phyloP scores from a whole-genome alignment of 2,329 filamentous ascomycete species.

The Pseudogymnoascus sp. region DNA sequence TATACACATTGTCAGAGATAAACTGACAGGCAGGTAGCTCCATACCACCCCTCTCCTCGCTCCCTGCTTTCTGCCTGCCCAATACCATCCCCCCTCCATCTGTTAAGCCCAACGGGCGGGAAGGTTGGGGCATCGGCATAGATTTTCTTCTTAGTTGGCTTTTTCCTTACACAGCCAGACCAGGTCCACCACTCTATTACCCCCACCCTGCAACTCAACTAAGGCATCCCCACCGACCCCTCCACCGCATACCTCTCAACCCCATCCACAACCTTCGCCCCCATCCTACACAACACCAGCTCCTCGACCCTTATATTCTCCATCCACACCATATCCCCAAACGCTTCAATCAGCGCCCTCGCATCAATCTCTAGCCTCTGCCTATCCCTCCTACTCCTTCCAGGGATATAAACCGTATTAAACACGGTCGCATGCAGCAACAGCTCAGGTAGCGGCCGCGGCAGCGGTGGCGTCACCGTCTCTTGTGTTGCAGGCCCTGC shows the following conservation, averaged over 20 bases:
- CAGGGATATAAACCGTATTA: constrained; percentile 68
- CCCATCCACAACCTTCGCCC: constrained; percentile 41
- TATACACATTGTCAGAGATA: too few relatives aligned
- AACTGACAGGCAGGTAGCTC: too few relatives aligned
- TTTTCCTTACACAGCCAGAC: too few relatives aligned
- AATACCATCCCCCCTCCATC: too few relatives aligned
- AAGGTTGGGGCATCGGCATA: too few relatives aligned
- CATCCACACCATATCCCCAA: constrained; percentile 63
- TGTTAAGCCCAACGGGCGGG: too few relatives aligned
- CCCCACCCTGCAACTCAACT: neutral
- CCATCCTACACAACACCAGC: constrained; percentile 80
- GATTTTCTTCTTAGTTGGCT: too few relatives aligned
- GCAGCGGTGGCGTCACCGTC: neutral
- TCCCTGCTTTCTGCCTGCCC: too few relatives aligned
- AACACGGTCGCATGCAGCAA: constrained; percentile 77
- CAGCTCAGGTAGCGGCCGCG: constrained; percentile 30
- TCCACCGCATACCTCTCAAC: constrained; percentile 24
- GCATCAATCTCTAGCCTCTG: constrained; percentile 39
- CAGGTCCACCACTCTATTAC: too few relatives aligned
- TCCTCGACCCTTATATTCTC: constrained; percentile 56
- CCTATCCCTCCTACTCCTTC: neutral
- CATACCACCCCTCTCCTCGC: too few relatives aligned
- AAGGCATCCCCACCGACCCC: constrained; percentile 17
- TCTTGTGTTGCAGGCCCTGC: neutral
- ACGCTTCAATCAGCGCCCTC: constrained; percentile 46